phyloP scores from a whole-genome alignment of 768 basidiomycete genomes.

The Tricholoma bakamatsutake region DNA sequence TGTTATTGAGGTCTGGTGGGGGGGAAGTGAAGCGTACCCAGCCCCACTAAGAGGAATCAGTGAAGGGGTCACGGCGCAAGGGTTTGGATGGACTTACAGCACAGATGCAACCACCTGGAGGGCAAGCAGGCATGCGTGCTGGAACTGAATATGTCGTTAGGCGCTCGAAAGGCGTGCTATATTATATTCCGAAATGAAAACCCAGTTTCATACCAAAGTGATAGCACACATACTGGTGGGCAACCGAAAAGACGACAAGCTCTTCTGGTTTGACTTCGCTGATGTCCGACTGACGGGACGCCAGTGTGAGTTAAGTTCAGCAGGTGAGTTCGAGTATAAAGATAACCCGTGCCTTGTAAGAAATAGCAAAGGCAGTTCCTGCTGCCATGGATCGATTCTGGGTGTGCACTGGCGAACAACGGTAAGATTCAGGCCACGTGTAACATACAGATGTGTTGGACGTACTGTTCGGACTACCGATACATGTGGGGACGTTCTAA shows the following conservation, averaged over 20 bases:
- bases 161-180: too few species aligned
- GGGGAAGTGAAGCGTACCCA: too few species aligned
- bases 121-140: too few species aligned
- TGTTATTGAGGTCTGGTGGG: too few species aligned
- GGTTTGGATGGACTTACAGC: too few species aligned
- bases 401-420: conserved; percentile 36
- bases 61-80: too few species aligned
- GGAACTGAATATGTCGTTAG: too few species aligned
- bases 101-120: too few species aligned
- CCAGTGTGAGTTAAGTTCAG: not conserved
- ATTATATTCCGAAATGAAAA: not conserved
- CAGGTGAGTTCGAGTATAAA: not conserved
- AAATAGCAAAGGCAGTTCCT: conserved; percentile 51
- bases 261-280: conserved; percentile 40
- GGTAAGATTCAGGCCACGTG: not conserved
- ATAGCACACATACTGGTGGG: conserved; percentile 33
- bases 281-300: conserved; percentile 37
- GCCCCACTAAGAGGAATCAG: too few species aligned
- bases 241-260: conserved; percentile 47
- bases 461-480: conserved; percentile 44
- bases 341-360: conserved; percentile 33
- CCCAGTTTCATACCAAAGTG: not conserved
- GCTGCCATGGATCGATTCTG: conserved; percentile 46
- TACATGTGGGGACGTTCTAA: conserved; percentile 36
- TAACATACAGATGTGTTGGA: not conserved